A percentile compares a stretch with the other conserved stretches of the same genome.
These are phyloP conservation scores for Daldinia decipiens DNA, from an alignment of 495 filamentous ascomycete species.

Conservation along the genomic window DNA sequence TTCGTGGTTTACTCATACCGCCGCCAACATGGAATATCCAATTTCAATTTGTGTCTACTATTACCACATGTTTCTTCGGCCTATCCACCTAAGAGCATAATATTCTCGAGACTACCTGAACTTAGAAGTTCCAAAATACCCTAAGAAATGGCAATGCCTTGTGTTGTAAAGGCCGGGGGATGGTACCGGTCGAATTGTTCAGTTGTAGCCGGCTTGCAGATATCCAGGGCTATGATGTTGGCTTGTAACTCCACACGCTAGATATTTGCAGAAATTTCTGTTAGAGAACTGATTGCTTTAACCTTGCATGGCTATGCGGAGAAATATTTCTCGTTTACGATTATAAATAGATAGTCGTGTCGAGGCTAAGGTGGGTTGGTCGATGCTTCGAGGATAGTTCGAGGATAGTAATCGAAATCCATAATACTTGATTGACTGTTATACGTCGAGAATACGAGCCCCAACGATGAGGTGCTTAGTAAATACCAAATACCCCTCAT, in stretches of 20 bases:
- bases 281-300: background rate
- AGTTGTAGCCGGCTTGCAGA: background rate
- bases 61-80: background rate
- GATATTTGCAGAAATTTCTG: background rate
- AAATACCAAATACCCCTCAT: slow-evolving; percentile 12
- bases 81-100: background rate
- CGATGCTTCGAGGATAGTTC: background rate
- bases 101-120: background rate
- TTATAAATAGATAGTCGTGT: background rate
- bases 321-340: background rate
- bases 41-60: background rate
- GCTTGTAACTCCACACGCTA: background rate
- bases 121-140: background rate
- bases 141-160: background rate
- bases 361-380: background rate
- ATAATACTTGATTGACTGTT: background rate
- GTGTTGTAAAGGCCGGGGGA: background rate
- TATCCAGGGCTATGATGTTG: background rate
- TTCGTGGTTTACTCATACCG: background rate
- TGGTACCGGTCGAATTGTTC: background rate
- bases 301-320: background rate
- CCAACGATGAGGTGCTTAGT: background rate
- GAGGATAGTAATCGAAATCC: background rate
- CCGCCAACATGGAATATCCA: background rate
- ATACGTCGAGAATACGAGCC: background rate